Evolutionary conservation across 169 alveolate genomes (phyloP).

Genomic region (Plasmodium vinckei): DNA sequence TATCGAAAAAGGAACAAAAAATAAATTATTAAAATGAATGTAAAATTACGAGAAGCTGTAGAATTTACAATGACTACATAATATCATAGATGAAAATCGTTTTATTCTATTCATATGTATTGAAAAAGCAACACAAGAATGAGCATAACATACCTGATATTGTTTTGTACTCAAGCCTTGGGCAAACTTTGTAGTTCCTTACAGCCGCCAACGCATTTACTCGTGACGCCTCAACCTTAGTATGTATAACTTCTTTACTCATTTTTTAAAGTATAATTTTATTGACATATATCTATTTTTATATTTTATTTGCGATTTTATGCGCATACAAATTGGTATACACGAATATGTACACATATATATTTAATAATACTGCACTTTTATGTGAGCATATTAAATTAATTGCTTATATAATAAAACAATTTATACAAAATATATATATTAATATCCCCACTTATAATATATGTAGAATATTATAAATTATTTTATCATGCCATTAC

Average conservation of each 20-base stretch:
- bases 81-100: neutral
- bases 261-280: constrained; percentile 8
- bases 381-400: no score
- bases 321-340: neutral
- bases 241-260: constrained; percentile 76
- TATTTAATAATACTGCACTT: no score
- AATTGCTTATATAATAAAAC: no score
- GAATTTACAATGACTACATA: neutral
- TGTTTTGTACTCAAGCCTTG: constrained; percentile 97
- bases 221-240: constrained; percentile 83
- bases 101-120: neutral
- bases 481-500: no score
- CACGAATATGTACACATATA: neutral
- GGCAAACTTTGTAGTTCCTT: constrained; percentile 93
- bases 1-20: neutral
- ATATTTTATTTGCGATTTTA: neutral
- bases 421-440: no score
- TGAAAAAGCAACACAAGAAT: neutral
- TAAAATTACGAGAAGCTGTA: neutral
- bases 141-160: constrained; percentile 82
- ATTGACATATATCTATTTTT: constrained; percentile 1
- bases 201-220: constrained; percentile 93
- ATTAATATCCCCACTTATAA: no score
- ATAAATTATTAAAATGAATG: neutral
- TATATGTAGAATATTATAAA: no score